phyloP scores from a whole-genome alignment of 2,329 filamentous ascomycete species.

The Exophiala alcalophila region DNA sequence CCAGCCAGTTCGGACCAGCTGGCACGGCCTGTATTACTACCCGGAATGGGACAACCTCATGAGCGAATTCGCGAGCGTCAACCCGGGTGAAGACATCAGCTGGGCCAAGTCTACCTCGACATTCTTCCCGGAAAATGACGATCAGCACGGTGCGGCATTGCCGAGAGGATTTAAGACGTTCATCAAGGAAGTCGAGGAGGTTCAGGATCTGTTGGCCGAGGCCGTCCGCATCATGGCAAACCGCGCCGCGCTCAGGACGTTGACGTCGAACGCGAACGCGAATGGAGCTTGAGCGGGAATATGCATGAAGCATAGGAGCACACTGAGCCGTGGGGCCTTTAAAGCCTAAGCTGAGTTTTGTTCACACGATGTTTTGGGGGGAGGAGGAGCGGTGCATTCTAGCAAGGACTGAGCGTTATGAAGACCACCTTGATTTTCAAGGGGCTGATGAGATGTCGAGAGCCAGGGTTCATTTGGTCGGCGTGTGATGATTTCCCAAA shows the following conservation, averaged over 20 bases:
- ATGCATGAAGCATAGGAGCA: neutral
- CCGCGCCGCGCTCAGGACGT: neutral
- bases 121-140: conserved; percentile 37
- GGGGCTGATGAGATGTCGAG: too few relatives aligned
- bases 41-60: conserved; percentile 43
- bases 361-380: too few relatives aligned
- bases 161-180: conserved; percentile 39
- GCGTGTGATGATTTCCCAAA: too few relatives aligned
- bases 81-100: conserved; percentile 36
- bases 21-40: conserved; percentile 34
- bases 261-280: neutral
- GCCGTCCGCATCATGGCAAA: conserved; percentile 19
- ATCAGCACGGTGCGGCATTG: conserved; percentile 18
- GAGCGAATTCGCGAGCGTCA: conserved; percentile 37
- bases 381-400: too few relatives aligned
- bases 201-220: conserved; percentile 36
- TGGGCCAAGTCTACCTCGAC: conserved; percentile 36
- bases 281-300: conserved; percentile 1
- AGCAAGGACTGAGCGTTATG: too few relatives aligned
- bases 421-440: too few relatives aligned
- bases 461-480: too few relatives aligned
- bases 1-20: conserved; percentile 29
- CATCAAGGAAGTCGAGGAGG: conserved; percentile 36
- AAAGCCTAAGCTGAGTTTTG: too few relatives aligned
- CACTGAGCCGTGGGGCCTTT: too few relatives aligned